Evolutionary conservation across 805 yeast species (phyloP).

Genomic region (Isabelozyma pseudorhagii): DNA sequence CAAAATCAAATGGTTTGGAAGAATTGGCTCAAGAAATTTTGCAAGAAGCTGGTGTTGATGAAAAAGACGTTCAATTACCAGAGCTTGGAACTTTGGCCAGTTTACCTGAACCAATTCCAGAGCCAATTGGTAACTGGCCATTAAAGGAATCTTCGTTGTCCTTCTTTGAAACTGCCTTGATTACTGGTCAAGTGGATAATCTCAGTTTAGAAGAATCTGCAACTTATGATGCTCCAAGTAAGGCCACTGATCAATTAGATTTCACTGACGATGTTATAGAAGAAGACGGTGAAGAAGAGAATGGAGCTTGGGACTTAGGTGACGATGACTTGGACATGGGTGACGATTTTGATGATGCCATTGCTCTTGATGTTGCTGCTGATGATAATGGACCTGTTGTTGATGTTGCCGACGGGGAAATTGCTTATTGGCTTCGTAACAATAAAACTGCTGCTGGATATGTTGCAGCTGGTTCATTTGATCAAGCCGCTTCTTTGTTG

Average conservation of each 20-base stretch:
- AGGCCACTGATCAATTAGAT: conserved; percentile 20
- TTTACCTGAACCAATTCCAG: conserved; percentile 46
- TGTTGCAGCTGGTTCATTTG: conserved; percentile 95
- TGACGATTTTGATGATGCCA: conserved; percentile 38
- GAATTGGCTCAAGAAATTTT: conserved; percentile 72
- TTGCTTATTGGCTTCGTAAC: conserved; percentile 80
- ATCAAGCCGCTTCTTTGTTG: conserved; percentile 89
- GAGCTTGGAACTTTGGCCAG: conserved; percentile 40
- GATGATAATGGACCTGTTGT: conserved; percentile 13
- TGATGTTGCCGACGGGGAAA: conserved; percentile 52
- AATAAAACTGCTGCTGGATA: conserved; percentile 88
- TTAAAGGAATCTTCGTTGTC: conserved; percentile 67
- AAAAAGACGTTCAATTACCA: conserved; percentile 64
- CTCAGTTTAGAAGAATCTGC: conserved; percentile 45
- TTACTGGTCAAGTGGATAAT: conserved; percentile 69
- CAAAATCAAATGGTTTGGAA: conserved; percentile 78
- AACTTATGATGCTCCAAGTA: conserved; percentile 16
- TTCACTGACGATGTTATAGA: conserved; percentile 39
- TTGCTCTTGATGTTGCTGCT: conserved; percentile 8
- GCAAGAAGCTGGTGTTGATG: conserved; percentile 63
- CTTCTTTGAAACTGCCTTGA: conserved; percentile 79
- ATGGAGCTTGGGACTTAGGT: conserved; percentile 77
- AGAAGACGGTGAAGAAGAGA: conserved; percentile 52
- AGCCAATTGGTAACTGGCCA: conserved; percentile 72
- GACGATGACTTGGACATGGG: conserved; percentile 75